phyloP scores from a whole-genome alignment of 108 stramenopile genomes.

The Nannochloropsis oceanica region DNA sequence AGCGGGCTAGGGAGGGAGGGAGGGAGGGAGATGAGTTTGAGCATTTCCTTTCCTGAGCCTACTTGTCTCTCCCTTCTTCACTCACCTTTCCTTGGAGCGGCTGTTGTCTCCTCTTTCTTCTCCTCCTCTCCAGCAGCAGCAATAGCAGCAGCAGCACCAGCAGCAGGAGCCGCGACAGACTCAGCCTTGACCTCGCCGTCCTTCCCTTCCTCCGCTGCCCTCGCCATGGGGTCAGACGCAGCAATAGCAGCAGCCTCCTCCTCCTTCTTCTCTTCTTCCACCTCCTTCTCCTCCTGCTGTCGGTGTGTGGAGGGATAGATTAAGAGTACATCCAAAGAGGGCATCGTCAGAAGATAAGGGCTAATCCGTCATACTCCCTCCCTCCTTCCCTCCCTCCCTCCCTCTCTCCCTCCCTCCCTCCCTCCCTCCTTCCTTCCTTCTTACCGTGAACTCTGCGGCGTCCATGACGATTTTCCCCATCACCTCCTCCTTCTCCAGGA shows the following conservation, averaged over 20 bases:
- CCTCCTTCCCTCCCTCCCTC: not conserved
- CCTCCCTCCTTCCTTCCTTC: not conserved
- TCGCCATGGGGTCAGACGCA: not conserved
- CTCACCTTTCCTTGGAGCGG: not conserved
- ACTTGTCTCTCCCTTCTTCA: too few relatives aligned
- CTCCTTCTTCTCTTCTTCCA: not conserved
- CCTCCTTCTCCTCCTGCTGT: not conserved
- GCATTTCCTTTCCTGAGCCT: not conserved
- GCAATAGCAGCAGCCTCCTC: too few relatives aligned
- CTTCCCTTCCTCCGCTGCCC: not conserved
- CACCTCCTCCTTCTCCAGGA: not conserved
- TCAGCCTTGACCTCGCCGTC: not conserved
- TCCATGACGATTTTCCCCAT: not conserved
- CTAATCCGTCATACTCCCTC: not conserved
- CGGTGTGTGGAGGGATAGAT: not conserved
- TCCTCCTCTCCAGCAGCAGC: not conserved
- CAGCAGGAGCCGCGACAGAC: not conserved
- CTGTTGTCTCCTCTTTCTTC: not conserved
- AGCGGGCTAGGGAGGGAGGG: not conserved
- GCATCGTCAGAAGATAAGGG: not conserved
- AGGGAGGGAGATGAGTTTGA: not conserved
- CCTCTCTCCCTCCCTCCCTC: not conserved
- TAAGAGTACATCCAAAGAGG: too few relatives aligned
- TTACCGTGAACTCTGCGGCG: not conserved
- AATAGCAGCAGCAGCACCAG: not conserved